Base-by-base conservation (phyloP, 805 yeast genomes). In the Ogataea degrootiae region DNA sequence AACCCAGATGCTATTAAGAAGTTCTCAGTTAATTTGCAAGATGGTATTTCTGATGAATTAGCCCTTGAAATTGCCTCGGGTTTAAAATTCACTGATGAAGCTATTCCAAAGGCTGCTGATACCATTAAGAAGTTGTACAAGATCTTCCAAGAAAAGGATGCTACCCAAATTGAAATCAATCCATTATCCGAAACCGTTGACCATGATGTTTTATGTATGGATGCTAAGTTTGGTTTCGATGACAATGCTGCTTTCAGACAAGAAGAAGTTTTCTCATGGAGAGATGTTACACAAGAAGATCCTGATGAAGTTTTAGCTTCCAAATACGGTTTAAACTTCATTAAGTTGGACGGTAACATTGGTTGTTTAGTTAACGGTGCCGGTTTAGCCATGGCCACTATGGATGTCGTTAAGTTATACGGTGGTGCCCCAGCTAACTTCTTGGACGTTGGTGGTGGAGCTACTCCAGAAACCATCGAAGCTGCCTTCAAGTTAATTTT, bases 371-470 rank as follows among this genome's bases (percentile, higher is more conserved):
- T 94, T 69, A 94, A 94, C 73, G 99, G 99, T 77, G 99, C 99
- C 50, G 99, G 99, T 72, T 81, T 94, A 68, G 99, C 99, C 63
- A 94, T 94, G 99, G 99, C 99, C 61, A 94, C 99, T 57, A 91
- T 94, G 97, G 99, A 94, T 73, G 95, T 95, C 69, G 89, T 94
- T 77, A 90, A 94, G 76, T 82, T 94, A 63, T 87, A 90, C 76
- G 97, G 98, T 65, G 99, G 99, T 71, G 87, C 82, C 60, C 99
- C 99, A 63, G 99, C 99, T 57, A 94, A 94, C 80, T 94, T 94
- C 82, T 82, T 94, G 69, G 99, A 94, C 77, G 94, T 97, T 73
- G 99, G 99, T 78, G 99, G 99, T 77, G 96, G 97, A 71, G 99
- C 99, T 61, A 94, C 98, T 54, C 97, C 98, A 58, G 87, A 88